These are phyloP conservation scores for Neopestalotiopsis sp. DNA, from an alignment of 2,329 filamentous ascomycete species.

Conservation along the genomic window DNA sequence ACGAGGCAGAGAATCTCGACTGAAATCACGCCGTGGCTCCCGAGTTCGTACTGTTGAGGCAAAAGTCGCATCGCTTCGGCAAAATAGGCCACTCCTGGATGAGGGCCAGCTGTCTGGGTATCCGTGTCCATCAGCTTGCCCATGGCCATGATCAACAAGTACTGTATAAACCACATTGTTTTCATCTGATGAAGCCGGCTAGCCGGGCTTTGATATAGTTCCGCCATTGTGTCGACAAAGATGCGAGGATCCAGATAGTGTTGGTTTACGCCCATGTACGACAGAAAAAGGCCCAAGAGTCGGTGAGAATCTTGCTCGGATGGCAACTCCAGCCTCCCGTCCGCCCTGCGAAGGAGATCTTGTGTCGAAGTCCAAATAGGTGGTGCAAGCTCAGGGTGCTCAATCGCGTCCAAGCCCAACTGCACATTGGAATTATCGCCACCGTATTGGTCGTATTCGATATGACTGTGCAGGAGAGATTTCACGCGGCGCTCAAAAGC, in stretches of 20 bases:
- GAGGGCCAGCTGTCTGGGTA: background rate
- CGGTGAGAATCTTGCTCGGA: background rate
- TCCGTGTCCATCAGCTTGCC: background rate
- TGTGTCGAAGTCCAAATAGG: background rate
- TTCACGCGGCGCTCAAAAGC: background rate
- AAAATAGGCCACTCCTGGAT: background rate
- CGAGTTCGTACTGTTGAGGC: background rate
- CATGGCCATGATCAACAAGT: background rate
- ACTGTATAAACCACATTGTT: background rate
- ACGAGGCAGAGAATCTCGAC: background rate
- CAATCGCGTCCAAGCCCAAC: background rate
- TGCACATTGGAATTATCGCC: background rate
- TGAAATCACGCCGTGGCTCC: background rate
- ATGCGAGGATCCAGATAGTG: background rate
- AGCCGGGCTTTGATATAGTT: background rate
- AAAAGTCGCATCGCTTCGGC: background rate
- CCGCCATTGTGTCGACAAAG: background rate
- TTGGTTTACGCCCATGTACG: background rate
- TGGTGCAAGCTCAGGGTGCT: background rate
- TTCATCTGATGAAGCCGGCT: background rate
- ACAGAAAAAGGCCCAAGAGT: background rate
- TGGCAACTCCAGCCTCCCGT: background rate
- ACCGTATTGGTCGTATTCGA: background rate
- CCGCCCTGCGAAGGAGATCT: background rate
- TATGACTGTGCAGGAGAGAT: background rate